Evolutionary conservation across 257 asterid genomes (phyloP), one percentile per base, ranked within the genome.

Genomic region (Gentiana macrophylla): DNA sequence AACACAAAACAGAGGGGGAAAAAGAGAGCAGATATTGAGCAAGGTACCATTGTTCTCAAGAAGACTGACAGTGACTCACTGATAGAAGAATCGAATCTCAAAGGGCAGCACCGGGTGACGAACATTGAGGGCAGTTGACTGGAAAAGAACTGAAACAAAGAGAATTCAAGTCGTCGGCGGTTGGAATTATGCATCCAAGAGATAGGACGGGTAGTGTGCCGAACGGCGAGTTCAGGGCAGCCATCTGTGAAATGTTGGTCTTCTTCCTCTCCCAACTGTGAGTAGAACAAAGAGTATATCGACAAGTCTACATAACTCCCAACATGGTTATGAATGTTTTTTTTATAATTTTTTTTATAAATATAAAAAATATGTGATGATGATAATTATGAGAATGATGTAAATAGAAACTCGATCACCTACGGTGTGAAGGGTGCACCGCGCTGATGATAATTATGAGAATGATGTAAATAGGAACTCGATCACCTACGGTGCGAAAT

Each of bases 61-160:
- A 34, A 48, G 55, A 49, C 8, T 36, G 10, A 15, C 2, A 65
- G 72, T n/a, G 44, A 71, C 85, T 74, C 68, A 83, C 97, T 85
- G 74, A 46, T 62, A 38, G 90, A 79, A 58, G 64, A 59, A 32
- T 83, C 63, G 71, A 77, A 53, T 11, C 71, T 32, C 59, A 74
- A 67, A 12, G 69, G 81, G 35, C 78, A 82, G 68, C 65, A 71
- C 51, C 62, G 70, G 68, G 46, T 34, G 61, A 51, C 59, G 64
- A 75, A 47, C 36, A 70, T 45, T 37, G 70, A 46, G 2, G 71
- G 32, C 55, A 67, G 5, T 64, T 52, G 67, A 64, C 32, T 51
- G 62, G 24, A 33, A 61, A 49, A 37, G 72, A 63, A 62, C 36
- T 66, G 35, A 66, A 61, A 50, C 59, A 41, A 38, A 77, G 41